Evolutionary conservation across 2,329 filamentous ascomycete species (phyloP), one percentile per base, ranked within the genome.

Genomic region (Pestalotiopsis sp.): DNA sequence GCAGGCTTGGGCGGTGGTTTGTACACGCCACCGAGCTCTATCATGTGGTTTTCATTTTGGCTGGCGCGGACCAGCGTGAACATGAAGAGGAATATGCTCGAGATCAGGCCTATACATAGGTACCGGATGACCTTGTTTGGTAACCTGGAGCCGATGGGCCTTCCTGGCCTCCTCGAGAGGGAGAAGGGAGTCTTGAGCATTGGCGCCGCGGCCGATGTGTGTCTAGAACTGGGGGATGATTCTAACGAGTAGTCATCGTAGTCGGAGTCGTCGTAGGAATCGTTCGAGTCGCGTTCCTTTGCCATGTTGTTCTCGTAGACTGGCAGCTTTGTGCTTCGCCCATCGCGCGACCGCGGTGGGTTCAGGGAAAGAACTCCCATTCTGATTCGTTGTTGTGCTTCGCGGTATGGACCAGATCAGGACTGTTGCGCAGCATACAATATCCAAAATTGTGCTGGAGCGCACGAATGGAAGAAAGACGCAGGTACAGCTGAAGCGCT

Each of bases 71-170:
- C 87, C 45, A 98, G 85, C 67, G 87, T 90, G 68, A 93, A 81
- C 68, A 97, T 91, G 81, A 98, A 93, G 58, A 97, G 76, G 4
- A 96, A 72, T 14, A 97, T 86, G 1, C 89, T 87, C 2, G 87
- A 85, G 61, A 93, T 87, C 66, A 97, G 83, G 3, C 86, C 88
- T 63, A 95, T 83, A 71, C 93, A 94, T 67, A 97, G 88, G 78
- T 92, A 97, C 74, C 94, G 87, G 67, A 93, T 90, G 69, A 96
- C 88, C 70, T 87, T 92, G 75, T 91, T 90, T 6, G 92, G 93
- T 57, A 95, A 80, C 39, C 90, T 86, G 74, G 92, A 93, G 65
- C 86, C 79, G 66, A 80, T 74, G 7, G 79, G 74, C 59, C 80
- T 75, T 17, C 73, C 75, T 13, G 80, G 75, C 13, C 77, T 73